Conservation (phyloP, 495 filamentous ascomycete species). For the Pyronema domesticum region DNA sequence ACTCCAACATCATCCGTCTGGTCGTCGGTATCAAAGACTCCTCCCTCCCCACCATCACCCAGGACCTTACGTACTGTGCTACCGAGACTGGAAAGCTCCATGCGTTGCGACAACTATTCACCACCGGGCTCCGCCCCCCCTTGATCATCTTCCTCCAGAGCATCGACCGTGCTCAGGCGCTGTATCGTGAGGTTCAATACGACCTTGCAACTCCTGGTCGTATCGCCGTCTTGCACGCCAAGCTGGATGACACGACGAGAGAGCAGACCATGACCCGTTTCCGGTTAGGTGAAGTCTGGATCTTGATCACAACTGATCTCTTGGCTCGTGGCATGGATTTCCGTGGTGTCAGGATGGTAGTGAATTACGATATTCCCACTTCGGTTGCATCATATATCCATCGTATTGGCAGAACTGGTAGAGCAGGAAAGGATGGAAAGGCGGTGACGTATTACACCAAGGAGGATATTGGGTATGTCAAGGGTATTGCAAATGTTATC, state of each 20-base stretch:
- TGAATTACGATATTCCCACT: slow-evolving; percentile 86
- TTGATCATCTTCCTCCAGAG: slow-evolving; percentile 93
- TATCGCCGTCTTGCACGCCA: slow-evolving; percentile 78
- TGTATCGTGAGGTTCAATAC: slow-evolving; percentile 80
- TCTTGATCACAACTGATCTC: slow-evolving; percentile 86
- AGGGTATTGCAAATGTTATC: slow-evolving; percentile 84
- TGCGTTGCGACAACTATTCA: slow-evolving; percentile 75
- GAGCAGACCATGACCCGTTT: slow-evolving; percentile 73
- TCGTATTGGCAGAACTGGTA: slow-evolving; percentile 77
- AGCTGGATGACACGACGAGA: slow-evolving; percentile 58
- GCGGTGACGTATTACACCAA: slow-evolving; percentile 89
- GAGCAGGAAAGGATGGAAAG: slow-evolving; percentile 74
- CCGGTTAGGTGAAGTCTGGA: slow-evolving; percentile 83
- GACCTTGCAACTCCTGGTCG: slow-evolving; percentile 81
- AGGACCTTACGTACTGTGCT: slow-evolving; percentile 77
- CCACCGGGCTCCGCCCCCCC: slow-evolving; percentile 56
- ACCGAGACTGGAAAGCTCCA: slow-evolving; percentile 87
- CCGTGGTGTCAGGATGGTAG: slow-evolving; percentile 73
- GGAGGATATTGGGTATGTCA: slow-evolving; percentile 79
- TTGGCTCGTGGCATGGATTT: slow-evolving; percentile 86
- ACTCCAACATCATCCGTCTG: slow-evolving; percentile 48
- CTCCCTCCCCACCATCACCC: slow-evolving; percentile 74
- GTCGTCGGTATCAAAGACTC: slow-evolving; percentile 92
- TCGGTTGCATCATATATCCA: slow-evolving; percentile 74
- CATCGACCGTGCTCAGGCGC: slow-evolving; percentile 68